These are phyloP conservation scores for Perkinsus marinus DNA, from an alignment of 169 alveolate species.

Conservation along the genomic window DNA sequence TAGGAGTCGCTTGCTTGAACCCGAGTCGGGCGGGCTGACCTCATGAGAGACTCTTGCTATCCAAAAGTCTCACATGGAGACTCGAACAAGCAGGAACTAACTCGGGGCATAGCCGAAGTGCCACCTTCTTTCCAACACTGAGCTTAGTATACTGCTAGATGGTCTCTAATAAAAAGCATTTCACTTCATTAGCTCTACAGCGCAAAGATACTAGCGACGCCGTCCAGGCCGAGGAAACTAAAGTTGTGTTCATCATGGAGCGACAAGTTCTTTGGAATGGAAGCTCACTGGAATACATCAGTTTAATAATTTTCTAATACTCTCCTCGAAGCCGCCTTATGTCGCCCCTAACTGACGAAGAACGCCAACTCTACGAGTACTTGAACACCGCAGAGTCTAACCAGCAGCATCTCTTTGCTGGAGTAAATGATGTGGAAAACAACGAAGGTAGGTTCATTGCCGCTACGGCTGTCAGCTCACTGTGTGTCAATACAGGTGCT, in stretches of 20 bases:
- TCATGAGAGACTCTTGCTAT: too few species aligned
- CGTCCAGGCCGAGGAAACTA: not conserved
- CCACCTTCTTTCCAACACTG: too few species aligned
- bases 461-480: not conserved
- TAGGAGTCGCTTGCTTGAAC: too few species aligned
- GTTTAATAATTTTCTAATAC: not conserved
- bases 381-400: not conserved
- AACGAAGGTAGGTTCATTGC: not conserved
- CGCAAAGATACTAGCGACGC: not conserved
- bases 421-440: not conserved
- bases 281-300: not conserved
- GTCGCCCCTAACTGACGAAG: not conserved
- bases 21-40: too few species aligned
- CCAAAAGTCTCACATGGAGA: too few species aligned
- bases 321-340: not conserved
- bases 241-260: too few species aligned
- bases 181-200: not conserved
- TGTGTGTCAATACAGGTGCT: constrained; percentile 8
- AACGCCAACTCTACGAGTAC: not conserved
- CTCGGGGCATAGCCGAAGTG: too few species aligned
- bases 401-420: not conserved
- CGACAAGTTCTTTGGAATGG: not conserved
- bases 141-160: not conserved
- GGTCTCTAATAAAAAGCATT: not conserved
- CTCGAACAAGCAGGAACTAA: too few species aligned